These are phyloP conservation scores for Sambucus nigra DNA, from an alignment of 129 eudicot genomes.

Conservation along the genomic window DNA sequence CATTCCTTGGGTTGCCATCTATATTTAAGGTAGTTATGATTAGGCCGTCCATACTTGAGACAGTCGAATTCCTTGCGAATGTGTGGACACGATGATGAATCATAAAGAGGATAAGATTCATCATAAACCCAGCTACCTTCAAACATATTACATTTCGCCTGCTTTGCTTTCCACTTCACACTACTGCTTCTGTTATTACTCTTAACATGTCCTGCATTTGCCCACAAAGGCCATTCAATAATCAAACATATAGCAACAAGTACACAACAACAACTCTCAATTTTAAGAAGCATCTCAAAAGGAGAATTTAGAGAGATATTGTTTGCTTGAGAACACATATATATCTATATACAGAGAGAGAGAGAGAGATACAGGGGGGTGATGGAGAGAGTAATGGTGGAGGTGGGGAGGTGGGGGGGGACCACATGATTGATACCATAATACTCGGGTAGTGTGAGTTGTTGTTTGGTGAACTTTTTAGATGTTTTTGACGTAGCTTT, in stretches of 20 bases:
- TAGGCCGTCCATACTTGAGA: conserved; percentile 47
- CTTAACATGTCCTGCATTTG: neutral
- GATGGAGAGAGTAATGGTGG: no score
- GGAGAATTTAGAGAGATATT: neutral
- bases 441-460: no score
- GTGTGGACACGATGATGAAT: conserved; percentile 40
- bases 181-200: neutral
- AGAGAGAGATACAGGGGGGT: no score
- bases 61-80: conserved; percentile 55
- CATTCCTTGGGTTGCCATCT: conserved; percentile 56
- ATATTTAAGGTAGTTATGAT: conserved; percentile 37
- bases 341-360: no score
- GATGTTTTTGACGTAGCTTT: no score
- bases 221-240: no score
- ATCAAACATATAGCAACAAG: neutral
- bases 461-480: no score
- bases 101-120: conserved; percentile 38
- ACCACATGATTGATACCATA: no score
- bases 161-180: no score
- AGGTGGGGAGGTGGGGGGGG: no score
- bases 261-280: neutral
- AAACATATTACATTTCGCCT: conserved; percentile 26
- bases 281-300: neutral
- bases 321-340: no score
- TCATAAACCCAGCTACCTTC: conserved; percentile 51